Evolutionary conservation across 768 basidiomycete genomes (phyloP).

Genomic region (Candolleomyces aberdarensis): DNA sequence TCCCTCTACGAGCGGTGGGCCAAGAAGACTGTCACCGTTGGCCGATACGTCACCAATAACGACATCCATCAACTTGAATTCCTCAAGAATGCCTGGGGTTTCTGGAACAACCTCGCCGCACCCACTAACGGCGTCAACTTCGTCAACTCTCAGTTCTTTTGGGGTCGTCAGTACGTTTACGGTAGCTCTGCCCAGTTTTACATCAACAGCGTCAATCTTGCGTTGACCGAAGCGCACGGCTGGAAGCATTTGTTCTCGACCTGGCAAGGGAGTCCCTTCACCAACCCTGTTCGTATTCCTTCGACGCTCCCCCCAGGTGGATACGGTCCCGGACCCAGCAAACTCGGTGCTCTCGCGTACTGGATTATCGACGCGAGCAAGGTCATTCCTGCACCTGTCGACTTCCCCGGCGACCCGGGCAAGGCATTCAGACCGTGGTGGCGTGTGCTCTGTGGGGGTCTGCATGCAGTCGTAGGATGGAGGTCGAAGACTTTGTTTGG

Average conservation of each 20-base stretch:
- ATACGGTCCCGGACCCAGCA: not conserved
- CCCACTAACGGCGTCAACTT: not conserved
- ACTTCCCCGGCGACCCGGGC: not conserved
- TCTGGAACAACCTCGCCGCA: not conserved
- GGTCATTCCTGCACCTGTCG: constrained; percentile 5
- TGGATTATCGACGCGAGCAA: constrained; percentile 9
- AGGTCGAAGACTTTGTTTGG: constrained; percentile 2
- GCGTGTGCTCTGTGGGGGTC: constrained; percentile 4
- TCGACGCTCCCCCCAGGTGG: not conserved
- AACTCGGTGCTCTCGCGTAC: not conserved
- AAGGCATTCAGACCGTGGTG: constrained; percentile 2
- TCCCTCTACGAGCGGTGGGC: not conserved
- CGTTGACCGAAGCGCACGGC: constrained; percentile 5
- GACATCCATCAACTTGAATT: not conserved
- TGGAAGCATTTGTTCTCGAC: constrained; percentile 5
- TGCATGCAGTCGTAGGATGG: constrained; percentile 8
- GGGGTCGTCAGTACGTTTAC: constrained; percentile 1
- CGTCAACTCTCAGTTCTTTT: constrained; percentile 7
- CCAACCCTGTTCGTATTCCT: constrained; percentile 1
- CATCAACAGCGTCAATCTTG: constrained; percentile 10
- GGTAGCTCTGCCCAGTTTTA: not conserved
- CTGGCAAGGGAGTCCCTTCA: not conserved
- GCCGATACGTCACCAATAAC: constrained; percentile 6
- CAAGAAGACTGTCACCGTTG: not conserved
- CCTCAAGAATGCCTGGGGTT: not conserved